These are phyloP conservation scores for Hyaloperonospora brassicae DNA, from an alignment of 352 stramenopile genomes.

Conservation along the genomic window DNA sequence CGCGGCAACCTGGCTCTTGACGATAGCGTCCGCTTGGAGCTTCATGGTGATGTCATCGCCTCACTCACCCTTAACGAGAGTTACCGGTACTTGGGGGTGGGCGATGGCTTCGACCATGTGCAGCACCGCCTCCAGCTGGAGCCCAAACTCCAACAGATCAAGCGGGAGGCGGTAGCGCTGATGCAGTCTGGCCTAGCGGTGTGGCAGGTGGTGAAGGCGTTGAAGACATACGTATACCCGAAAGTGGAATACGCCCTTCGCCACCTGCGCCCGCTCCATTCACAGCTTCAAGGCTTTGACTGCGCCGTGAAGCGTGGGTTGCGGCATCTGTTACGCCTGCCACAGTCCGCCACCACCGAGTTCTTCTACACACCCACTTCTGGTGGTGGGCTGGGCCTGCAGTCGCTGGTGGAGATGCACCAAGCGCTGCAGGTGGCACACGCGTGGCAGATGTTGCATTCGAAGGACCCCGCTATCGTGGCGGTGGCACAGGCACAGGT, in stretches of 20 bases:
- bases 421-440: constrained; percentile 10
- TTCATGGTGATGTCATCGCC: neutral
- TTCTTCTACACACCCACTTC: constrained; percentile 12
- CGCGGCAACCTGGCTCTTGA: constrained; percentile 13
- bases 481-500: constrained; percentile 5
- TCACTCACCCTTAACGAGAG: constrained; percentile 1
- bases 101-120: constrained; percentile 10
- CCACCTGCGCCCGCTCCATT: neutral
- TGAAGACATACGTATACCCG: constrained; percentile 20
- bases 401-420: constrained; percentile 9
- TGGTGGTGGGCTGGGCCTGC: constrained; percentile 11
- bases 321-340: constrained; percentile 5
- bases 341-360: constrained; percentile 1
- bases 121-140: too few relatives aligned
- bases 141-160: constrained; percentile 4
- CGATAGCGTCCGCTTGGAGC: too few relatives aligned
- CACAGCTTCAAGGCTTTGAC: constrained; percentile 8
- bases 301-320: neutral
- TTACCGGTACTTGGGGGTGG: constrained; percentile 5
- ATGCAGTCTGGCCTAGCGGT: constrained; percentile 5
- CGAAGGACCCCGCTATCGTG: neutral
- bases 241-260: too few relatives aligned
- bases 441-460: constrained; percentile 19
- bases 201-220: constrained; percentile 9
- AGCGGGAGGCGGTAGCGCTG: constrained; percentile 2